Base-by-base conservation (phyloP, 257 asterid genomes). In the Solanum arcanum region DNA sequence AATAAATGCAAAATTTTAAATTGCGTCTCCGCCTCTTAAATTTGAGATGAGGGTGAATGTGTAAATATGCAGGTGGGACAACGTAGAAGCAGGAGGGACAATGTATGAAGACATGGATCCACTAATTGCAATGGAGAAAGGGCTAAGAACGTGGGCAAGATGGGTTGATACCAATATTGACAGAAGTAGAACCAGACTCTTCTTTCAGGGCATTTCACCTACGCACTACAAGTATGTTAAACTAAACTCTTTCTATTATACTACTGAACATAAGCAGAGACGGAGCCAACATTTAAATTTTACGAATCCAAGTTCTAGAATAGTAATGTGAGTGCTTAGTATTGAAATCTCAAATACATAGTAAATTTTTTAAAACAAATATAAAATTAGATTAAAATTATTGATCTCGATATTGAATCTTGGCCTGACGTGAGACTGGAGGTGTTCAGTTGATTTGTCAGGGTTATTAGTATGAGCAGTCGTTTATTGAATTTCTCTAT, bases 191-290 rank as follows among this genome's bases (percentile, higher is more conserved):
- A 96, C 92, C 85, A 91, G 90, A 86, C 91, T 97, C 15, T 95
- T 97, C 89, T 97, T 97, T 84, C 99, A 97, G 92, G 92, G 97
- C 68, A 92, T 96, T 91, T 97, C 99, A 59, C 99, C 99, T 70
- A 94, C 98, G 20, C 99, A 97, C 70, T 95, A 95, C 94, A 89
- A 93, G 99, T 97, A 93, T 64, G 94, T 86, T 37, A 6, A 68
- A 60, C 59, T 37, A 6, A 68, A 60, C 59, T 21, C 4, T 72
- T 74, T 33, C 44, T 52, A 52, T 18, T 2, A 52, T 52, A 52
- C 62, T 52, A 52, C n/a, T 52, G n/a, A 23, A 16, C 10, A 2
- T 16, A 6, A 52, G 23, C 20, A 14, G 9, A 5, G 60, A 52
- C 2, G 10, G 10, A 52, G 10, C 18, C n/a, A 52, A 6, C 23